Conservation (phyloP, 2,329 filamentous ascomycete species). For the Xylaria sp. region DNA sequence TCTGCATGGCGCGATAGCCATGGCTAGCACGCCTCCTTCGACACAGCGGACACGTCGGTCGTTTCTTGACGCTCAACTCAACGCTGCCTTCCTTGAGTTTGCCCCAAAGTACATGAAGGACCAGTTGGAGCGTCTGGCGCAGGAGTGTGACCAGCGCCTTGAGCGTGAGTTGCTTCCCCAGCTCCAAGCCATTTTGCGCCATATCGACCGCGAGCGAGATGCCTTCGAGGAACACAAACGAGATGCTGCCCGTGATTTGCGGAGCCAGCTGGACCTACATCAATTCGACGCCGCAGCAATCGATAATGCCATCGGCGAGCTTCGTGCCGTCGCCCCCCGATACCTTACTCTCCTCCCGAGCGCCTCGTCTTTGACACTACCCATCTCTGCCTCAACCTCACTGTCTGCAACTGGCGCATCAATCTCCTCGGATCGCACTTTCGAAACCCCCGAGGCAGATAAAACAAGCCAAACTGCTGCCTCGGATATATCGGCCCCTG, state of each 20-base stretch:
- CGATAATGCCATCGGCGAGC: constrained; percentile 40
- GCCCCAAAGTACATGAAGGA: constrained; percentile 44
- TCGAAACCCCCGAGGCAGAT: background rate
- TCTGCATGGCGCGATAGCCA: constrained; percentile 36
- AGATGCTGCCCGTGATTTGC: constrained; percentile 41
- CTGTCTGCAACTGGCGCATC: constrained; percentile 3
- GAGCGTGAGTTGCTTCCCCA: constrained; percentile 44
- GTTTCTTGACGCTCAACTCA: constrained; percentile 38
- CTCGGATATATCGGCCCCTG: constrained; percentile 9
- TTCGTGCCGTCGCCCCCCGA: constrained; percentile 41
- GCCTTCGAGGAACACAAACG: constrained; percentile 44
- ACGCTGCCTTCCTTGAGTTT: constrained; percentile 44
- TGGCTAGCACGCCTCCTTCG: constrained; percentile 36
- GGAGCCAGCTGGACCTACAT: constrained; percentile 42
- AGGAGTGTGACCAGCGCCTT: constrained; percentile 44
- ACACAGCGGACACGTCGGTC: constrained; percentile 24
- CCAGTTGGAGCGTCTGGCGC: constrained; percentile 43
- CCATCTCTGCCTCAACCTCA: constrained; percentile 32
- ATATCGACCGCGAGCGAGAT: constrained; percentile 45
- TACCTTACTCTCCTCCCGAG: constrained; percentile 43
- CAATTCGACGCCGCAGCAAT: constrained; percentile 40
- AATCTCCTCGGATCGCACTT: background rate
- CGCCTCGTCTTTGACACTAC: constrained; percentile 41
- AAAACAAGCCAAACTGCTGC: background rate
- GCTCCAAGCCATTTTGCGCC: constrained; percentile 42